Evolutionary conservation across 2,329 filamentous ascomycete species (phyloP).

Genomic region (Leptodontidium sp.): DNA sequence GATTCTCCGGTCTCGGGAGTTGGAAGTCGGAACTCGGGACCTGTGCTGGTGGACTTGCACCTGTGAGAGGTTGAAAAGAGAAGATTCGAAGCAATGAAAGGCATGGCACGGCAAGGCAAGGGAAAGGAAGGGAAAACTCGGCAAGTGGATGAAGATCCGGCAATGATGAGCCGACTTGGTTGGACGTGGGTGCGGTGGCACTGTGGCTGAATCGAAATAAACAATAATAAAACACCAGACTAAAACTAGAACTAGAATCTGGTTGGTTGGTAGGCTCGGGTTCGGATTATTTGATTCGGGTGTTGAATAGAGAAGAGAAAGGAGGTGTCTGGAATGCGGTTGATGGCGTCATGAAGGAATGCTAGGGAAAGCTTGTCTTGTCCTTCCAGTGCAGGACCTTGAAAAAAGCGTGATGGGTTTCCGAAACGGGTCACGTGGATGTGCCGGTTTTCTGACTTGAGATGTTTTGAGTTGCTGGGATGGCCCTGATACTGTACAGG

Average conservation of each 20-base stretch:
- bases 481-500: too few species aligned
- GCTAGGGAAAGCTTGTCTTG: not conserved
- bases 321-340: not conserved
- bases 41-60: too few species aligned
- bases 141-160: not conserved
- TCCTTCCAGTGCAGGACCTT: too few species aligned
- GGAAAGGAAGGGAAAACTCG: not conserved
- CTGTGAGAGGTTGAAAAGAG: too few species aligned
- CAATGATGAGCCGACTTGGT: not conserved
- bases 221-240: too few species aligned
- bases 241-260: not conserved
- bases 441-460: not conserved
- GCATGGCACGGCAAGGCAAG: not conserved
- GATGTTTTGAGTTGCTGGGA: too few species aligned
- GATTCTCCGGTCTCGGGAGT: not conserved
- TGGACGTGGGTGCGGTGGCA: not conserved
- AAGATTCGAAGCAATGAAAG: too few species aligned
- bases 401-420: not conserved
- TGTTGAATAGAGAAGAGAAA: not conserved
- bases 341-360: not conserved
- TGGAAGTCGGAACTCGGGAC: too few species aligned
- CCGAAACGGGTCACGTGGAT: not conserved
- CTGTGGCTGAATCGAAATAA: too few species aligned
- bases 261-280: not conserved
- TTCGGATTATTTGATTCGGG: not conserved